These are phyloP conservation scores for Aspergillus sojae DNA, from an alignment of 2,329 filamentous ascomycete genomes.

Conservation along the genomic window DNA sequence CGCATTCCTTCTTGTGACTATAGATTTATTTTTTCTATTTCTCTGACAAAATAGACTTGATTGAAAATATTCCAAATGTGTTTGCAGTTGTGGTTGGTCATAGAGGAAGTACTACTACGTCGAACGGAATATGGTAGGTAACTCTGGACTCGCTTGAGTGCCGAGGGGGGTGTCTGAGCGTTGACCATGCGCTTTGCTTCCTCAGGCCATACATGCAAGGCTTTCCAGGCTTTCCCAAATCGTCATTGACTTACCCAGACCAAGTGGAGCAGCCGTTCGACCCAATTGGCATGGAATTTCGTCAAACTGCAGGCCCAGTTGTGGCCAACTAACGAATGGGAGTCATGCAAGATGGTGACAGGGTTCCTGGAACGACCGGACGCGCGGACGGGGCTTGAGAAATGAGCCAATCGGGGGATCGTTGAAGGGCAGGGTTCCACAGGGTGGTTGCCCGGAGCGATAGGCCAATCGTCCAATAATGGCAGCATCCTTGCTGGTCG, in stretches of 20 bases:
- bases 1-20: conserved; percentile 21
- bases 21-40: conserved; percentile 17
- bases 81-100: not conserved
- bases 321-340: conserved; percentile 17
- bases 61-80: not conserved
- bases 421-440: not conserved
- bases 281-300: conserved; percentile 16
- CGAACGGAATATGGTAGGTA: not conserved
- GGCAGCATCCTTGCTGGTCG: conserved; percentile 21
- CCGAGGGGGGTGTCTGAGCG: not conserved
- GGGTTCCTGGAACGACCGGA: conserved; percentile 18
- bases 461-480: conserved; percentile 23
- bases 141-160: not conserved
- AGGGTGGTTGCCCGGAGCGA: conserved; percentile 13
- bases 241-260: conserved; percentile 1
- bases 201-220: conserved; percentile 1
- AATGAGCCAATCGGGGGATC: conserved; percentile 13
- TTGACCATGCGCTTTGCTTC: not conserved
- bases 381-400: conserved; percentile 21
- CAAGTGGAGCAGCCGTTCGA: conserved; percentile 5
- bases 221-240: not conserved
- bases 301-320: conserved; percentile 1
- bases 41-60: conserved; percentile 22
- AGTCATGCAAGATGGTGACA: conserved; percentile 7
- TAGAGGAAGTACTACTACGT: not conserved